Evolutionary conservation across 1,284 basidiomycete genomes (phyloP).

Genomic region (Vanrija pseudolonga): DNA sequence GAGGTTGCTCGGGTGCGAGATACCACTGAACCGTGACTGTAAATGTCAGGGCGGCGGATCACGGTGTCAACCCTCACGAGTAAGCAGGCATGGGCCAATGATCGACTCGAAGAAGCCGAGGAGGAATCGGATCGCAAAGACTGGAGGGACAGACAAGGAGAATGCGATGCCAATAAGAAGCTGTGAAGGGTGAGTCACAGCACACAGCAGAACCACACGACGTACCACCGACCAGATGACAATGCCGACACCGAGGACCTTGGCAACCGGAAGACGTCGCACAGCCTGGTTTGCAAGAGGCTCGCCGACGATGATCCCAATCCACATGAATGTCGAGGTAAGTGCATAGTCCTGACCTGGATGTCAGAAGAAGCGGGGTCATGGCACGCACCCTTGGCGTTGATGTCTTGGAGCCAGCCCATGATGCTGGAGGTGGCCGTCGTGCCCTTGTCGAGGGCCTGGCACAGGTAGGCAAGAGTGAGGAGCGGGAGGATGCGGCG

Average conservation of each 20-base stretch:
- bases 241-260: conserved; percentile 26
- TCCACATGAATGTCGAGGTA: conserved; percentile 30
- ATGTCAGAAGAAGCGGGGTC: conserved; percentile 9
- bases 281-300: conserved; percentile 34
- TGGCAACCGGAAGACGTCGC: conserved; percentile 27
- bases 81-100: conserved; percentile 26
- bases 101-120: conserved; percentile 35
- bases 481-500: conserved; percentile 6
- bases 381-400: conserved; percentile 9
- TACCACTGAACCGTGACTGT: conserved; percentile 29
- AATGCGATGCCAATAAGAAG: conserved; percentile 66
- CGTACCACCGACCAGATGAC: conserved; percentile 28
- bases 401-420: conserved; percentile 1
- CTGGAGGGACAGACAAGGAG: conserved; percentile 63
- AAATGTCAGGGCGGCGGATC: not conserved
- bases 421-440: conserved; percentile 18
- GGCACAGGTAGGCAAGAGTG: conserved; percentile 2
- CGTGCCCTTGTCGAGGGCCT: conserved; percentile 16
- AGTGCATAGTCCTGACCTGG: conserved; percentile 33
- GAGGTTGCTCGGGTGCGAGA: conserved; percentile 19
- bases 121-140: conserved; percentile 25
- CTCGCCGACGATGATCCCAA: conserved; percentile 32
- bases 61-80: not conserved
- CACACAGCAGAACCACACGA: too few relatives aligned
- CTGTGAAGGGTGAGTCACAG: not conserved